Evolutionary conservation across 768 basidiomycete species (phyloP), one percentile per base, ranked within the genome.

Genomic region (Pluteus cervinus): DNA sequence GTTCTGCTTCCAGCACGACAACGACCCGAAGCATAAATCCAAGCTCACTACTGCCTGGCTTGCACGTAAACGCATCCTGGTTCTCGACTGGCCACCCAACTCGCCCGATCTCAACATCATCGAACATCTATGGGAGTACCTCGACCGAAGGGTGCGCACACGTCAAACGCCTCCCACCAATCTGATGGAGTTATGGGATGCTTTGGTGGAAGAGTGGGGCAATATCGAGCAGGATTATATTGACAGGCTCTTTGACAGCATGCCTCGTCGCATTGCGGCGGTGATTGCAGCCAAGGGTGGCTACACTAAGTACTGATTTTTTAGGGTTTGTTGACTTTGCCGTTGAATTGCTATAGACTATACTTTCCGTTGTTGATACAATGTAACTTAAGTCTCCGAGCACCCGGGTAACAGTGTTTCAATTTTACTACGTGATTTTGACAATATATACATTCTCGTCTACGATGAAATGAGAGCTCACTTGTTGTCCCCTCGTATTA

Each of bases 61-160:
- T 33, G 5, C 28, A 8, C 35, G 57, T 10, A 41, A 64, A 15
- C 22, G 54, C 20, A 24, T 64, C 16, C 18, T 50, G 28, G 29
- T 50, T 7, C 39, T 67, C 6, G n/a, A 18, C 1, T 68, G 62
- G 62, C 55, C 55, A 7, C 37, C 63, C 3, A 43, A 40, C 24
- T 56, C 53, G 23, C 61, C 61, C 1, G 60, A 66, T 46, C 49
- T 63, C n/a, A 62, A 58, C 48, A 56, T 55, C 20, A 53, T 59
- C 6, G 54, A 65, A 43, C 41, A 59, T 45, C 44, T 60, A 5
- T 63, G 60, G 63, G 50, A 47, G 29, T 28, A 56, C n/a, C 39
- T 61, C 9, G 53, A 58, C 17, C 24, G 31, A 1, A 28, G n/a
- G 31, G 21, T 59, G 10, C 33, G 31, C 4, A 31, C 30, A 4